Evolutionary conservation across 352 stramenopile genomes (phyloP).

Genomic region (Pythium biforme): DNA sequence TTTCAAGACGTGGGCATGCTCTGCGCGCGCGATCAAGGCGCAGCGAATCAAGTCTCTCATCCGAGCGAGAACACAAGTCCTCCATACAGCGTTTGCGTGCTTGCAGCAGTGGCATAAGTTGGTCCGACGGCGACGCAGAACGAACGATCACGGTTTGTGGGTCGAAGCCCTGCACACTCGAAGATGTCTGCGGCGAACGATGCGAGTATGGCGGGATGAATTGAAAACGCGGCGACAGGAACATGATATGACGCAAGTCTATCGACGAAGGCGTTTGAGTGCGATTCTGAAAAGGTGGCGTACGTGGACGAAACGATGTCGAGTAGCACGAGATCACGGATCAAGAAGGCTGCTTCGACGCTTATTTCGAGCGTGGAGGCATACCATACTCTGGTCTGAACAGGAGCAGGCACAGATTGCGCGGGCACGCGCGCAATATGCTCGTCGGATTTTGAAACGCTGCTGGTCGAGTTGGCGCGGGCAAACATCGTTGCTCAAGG

Average conservation of each 20-base stretch:
- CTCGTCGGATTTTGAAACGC: neutral
- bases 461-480: conserved; percentile 3
- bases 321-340: neutral
- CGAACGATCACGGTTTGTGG: conserved; percentile 35
- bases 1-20: conserved; percentile 19
- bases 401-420: neutral
- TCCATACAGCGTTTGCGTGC: conserved; percentile 42
- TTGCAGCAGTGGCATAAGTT: conserved; percentile 45
- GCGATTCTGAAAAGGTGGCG: neutral
- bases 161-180: conserved; percentile 34
- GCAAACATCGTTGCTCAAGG: neutral
- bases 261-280: neutral
- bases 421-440: neutral
- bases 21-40: conserved; percentile 7
- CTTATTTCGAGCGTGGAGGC: conserved; percentile 13
- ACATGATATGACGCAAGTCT: neutral
- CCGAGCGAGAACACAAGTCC: conserved; percentile 22
- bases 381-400: neutral
- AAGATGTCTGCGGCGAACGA: conserved; percentile 13
- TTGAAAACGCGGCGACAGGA: neutral
- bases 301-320: neutral
- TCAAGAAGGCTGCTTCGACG: neutral
- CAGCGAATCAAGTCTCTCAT: conserved; percentile 31
- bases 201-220: conserved; percentile 31
- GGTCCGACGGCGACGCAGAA: conserved; percentile 27